A percentile compares a stretch with the other conserved stretches of the same genome.
Evolutionary conservation across 2,329 filamentous ascomycete genomes (phyloP).

Genomic region (Leptosphaerulina australis): DNA sequence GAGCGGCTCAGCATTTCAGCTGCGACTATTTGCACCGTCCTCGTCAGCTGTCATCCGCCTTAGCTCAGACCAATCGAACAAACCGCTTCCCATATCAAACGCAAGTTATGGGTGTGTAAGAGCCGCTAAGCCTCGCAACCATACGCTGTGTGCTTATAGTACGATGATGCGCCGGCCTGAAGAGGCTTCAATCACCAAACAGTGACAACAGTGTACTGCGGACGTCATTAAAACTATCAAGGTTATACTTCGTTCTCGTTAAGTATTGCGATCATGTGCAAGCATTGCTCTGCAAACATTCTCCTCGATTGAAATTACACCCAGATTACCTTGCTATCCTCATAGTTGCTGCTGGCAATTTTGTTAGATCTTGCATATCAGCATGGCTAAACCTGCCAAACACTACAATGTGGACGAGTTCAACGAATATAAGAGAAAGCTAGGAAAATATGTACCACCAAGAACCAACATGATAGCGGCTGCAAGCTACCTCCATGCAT

Average conservation of each 20-base stretch:
- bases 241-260: neutral
- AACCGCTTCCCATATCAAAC: slow-evolving; percentile 3
- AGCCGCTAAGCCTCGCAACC: slow-evolving; percentile 11
- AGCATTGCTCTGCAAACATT: too few relatives aligned
- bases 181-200: neutral
- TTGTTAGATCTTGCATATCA: neutral
- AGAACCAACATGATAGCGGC: slow-evolving; percentile 39
- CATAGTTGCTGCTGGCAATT: too few relatives aligned
- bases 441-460: slow-evolving; percentile 27
- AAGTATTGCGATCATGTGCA: too few relatives aligned
- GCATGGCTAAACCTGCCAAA: slow-evolving; percentile 28
- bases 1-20: neutral
- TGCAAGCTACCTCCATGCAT: slow-evolving; percentile 31
- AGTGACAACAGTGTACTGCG: neutral
- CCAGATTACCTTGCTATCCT: too few relatives aligned
- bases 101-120: neutral
- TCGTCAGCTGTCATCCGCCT: slow-evolving; percentile 12
- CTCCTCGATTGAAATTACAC: too few relatives aligned
- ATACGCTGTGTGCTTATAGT: slow-evolving; percentile 12
- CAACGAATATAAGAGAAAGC: slow-evolving; percentile 29
- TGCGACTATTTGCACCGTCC: neutral
- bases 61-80: slow-evolving; percentile 10
- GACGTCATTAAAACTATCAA: neutral
- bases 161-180: neutral
- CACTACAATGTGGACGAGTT: slow-evolving; percentile 37